Evolutionary conservation across 352 stramenopile genomes (phyloP).

Genomic region (Phytopythium cucurbitacearum): DNA sequence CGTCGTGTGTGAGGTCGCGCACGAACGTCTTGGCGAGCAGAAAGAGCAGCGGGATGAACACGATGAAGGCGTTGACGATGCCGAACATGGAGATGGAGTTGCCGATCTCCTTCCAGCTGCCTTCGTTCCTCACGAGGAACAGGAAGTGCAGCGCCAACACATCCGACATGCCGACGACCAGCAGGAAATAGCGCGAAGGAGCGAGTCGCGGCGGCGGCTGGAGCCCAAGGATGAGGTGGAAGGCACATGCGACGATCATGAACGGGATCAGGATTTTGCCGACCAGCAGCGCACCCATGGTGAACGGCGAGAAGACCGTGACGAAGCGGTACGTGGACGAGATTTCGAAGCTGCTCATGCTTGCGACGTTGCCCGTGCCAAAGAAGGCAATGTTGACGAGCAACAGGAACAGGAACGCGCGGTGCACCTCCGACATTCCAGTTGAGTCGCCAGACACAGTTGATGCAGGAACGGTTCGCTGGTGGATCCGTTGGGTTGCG

Average conservation of each 20-base stretch:
- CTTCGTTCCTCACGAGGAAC: constrained; percentile 81
- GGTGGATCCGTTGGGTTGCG: neutral
- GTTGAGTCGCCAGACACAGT: neutral
- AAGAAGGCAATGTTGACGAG: constrained; percentile 85
- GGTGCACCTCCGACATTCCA: constrained; percentile 32
- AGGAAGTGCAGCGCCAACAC: constrained; percentile 79
- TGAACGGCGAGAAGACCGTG: constrained; percentile 79
- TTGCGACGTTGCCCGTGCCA: constrained; percentile 80
- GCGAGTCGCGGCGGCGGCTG: constrained; percentile 13
- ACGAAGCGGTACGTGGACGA: constrained; percentile 84
- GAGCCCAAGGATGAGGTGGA: constrained; percentile 41
- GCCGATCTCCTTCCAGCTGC: constrained; percentile 85
- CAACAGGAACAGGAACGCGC: constrained; percentile 78
- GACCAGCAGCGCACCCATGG: constrained; percentile 76
- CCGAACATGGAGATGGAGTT: constrained; percentile 87
- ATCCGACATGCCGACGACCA: constrained; percentile 80
- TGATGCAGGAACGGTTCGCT: constrained; percentile 1
- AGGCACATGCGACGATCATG: constrained; percentile 63
- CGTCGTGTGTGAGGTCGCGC: constrained; percentile 10
- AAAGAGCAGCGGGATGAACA: constrained; percentile 80
- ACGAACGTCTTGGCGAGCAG: constrained; percentile 38
- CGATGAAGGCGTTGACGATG: constrained; percentile 78
- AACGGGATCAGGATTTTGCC: constrained; percentile 82
- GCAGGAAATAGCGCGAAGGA: constrained; percentile 54
- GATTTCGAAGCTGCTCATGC: constrained; percentile 86